Evolutionary conservation across 306 rosid genomes (phyloP).

Genomic region (Psophocarpus tetragonolobus): DNA sequence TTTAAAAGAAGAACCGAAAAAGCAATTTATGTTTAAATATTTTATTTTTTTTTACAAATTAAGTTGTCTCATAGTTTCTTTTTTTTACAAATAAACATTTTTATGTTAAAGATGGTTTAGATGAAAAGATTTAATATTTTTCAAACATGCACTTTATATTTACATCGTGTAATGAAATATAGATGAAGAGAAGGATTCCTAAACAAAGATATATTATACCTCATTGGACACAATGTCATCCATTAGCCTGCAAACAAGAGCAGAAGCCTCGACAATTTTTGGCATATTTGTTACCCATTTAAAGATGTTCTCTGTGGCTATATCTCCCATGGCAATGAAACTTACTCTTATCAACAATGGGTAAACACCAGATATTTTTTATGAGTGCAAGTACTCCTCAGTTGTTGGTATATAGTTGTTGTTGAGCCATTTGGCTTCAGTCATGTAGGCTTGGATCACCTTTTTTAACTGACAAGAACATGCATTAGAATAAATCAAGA

Average conservation of each 20-base stretch:
- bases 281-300: conserved; percentile 40
- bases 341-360: conserved; percentile 17
- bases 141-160: too few relatives aligned
- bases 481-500: neutral
- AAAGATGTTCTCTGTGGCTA: conserved; percentile 32
- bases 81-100: too few relatives aligned
- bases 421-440: conserved; percentile 52
- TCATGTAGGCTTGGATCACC: conserved; percentile 27
- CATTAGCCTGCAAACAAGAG: conserved; percentile 40
- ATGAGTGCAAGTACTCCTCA: conserved; percentile 39
- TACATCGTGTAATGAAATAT: too few relatives aligned
- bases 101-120: too few relatives aligned
- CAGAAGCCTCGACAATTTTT: conserved; percentile 28
- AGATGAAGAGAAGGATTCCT: neutral
- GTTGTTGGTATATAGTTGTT: conserved; percentile 31
- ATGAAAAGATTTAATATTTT: too few relatives aligned
- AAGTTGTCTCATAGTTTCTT: too few relatives aligned
- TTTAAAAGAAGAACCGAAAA: too few relatives aligned
- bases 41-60: too few relatives aligned
- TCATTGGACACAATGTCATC: conserved; percentile 47
- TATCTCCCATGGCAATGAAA: conserved; percentile 37
- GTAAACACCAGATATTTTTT: neutral
- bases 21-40: too few relatives aligned
- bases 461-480: conserved; percentile 30
- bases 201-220: conserved; percentile 19